These are phyloP conservation scores for Fragaria nilgerrensis DNA, from an alignment of 306 rosid species.

Conservation along the genomic window DNA sequence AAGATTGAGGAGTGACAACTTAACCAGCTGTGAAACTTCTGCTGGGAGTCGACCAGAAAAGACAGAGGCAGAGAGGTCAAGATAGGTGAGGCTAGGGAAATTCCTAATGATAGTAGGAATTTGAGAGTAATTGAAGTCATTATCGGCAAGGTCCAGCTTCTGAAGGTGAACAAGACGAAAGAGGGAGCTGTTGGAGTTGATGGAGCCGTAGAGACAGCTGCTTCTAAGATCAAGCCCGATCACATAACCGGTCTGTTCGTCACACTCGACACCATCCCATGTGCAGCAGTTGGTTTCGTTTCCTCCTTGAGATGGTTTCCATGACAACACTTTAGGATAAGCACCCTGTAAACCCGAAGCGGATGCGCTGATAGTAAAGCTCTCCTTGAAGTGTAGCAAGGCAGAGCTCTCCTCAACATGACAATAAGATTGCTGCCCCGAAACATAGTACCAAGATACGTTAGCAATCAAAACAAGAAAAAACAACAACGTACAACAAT, in stretches of 20 bases:
- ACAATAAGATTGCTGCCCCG: not conserved
- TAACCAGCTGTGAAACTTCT: too few species aligned
- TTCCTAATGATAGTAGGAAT: not conserved
- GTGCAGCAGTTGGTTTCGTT: slow-evolving; percentile 1
- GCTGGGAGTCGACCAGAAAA: too few species aligned
- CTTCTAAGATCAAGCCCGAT: too few species aligned
- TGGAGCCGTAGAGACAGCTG: too few species aligned
- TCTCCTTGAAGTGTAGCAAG: slow-evolving; percentile 3
- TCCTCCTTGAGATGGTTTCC: slow-evolving; percentile 1
- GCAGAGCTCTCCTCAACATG: slow-evolving; percentile 6
- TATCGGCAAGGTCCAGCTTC: too few species aligned
- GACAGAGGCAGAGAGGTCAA: not conserved
- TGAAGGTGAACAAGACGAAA: too few species aligned
- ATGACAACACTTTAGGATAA: not conserved
- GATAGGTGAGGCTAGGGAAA: not conserved
- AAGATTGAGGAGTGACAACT: too few species aligned
- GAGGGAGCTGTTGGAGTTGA: too few species aligned
- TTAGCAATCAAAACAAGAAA: too few species aligned
- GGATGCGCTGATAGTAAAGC: not conserved
- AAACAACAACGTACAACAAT: too few species aligned
- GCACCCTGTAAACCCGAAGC: not conserved
- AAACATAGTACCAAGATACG: too few species aligned
- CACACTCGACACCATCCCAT: slow-evolving; percentile 23
- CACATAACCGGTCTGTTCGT: not conserved
- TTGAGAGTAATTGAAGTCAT: slow-evolving; percentile 1